A percentile compares a stretch with the other conserved stretches of the same genome.
Evolutionary conservation across 805 yeast genomes (phyloP).

Genomic region (Myxozyma monticola): DNA sequence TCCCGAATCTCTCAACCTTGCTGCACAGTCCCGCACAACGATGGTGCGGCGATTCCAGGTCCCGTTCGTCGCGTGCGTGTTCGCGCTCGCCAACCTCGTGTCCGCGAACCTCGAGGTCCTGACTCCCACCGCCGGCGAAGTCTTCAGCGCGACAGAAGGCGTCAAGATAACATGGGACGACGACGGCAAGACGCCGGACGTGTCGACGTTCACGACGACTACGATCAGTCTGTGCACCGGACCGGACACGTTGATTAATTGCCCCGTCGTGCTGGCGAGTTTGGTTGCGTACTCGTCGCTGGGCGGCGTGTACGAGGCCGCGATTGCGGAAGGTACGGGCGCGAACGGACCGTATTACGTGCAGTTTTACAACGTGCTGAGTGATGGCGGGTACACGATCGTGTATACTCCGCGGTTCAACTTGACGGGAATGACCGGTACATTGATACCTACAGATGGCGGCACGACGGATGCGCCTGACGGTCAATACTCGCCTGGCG

Average conservation of each 20-base stretch:
- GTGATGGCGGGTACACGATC: constrained; percentile 51
- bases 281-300: constrained; percentile 39
- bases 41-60: no score
- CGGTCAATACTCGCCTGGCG: constrained; percentile 44
- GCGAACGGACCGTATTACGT: constrained; percentile 70
- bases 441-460: constrained; percentile 44
- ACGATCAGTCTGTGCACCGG: constrained; percentile 71
- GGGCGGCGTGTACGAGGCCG: constrained; percentile 41
- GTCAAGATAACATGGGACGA: constrained; percentile 58
- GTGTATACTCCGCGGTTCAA: constrained; percentile 69
- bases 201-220: constrained; percentile 47
- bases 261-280: constrained; percentile 41
- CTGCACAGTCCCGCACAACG: no score
- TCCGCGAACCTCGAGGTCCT: no score
- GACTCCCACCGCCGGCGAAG: constrained; percentile 46
- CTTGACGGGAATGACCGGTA: constrained; percentile 72
- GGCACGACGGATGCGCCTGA: constrained; percentile 47
- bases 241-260: constrained; percentile 48
- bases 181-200: constrained; percentile 50
- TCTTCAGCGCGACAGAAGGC: constrained; percentile 44
- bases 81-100: constrained; percentile 51
- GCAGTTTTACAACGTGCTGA: constrained; percentile 59
- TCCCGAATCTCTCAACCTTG: no score
- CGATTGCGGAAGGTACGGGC: constrained; percentile 44
- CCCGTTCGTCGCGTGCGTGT: constrained; percentile 25